Base-by-base conservation (phyloP, 2,329 filamentous ascomycete genomes). In the Cladosporium sp. region DNA sequence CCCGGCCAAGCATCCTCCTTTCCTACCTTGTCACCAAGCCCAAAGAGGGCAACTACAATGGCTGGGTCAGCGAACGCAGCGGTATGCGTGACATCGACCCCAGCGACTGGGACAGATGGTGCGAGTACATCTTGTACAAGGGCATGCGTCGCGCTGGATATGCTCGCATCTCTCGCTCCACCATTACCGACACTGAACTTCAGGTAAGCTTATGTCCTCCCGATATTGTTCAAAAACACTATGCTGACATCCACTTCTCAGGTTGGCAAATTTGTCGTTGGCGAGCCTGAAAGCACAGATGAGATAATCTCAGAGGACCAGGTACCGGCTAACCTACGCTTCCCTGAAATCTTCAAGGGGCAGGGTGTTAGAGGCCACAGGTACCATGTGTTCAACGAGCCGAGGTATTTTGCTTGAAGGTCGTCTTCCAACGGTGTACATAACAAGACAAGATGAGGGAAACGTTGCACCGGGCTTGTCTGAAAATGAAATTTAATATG, bases 41-140 rank as follows among this genome's bases (percentile, higher is more conserved):
- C 0, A 80, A 88, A 5, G 79, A 96, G 76, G 94, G 94, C 61
- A 99, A 99, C 71, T 99, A 99, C 78, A 93, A 97, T 72, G 96
- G 87, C 0, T 97, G 96, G 67, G 94, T 97, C 22, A 90, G 90
- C 57, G 82, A 91, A 54, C 78, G 78, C 58, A 96, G 89, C 58
- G 90, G 91, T 9, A 99, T 99, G 94, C 86, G 90, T 68, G 94
- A 99, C 69, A 94, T 99, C 50, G 94, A 99, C 69, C 83, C 87
- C 0, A 86, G 80, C 3, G 94, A 99, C 72, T 96, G 91, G 91
- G 94, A 99, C 73, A 81, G 94, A 56, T 99, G 94, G 94, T 99
- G 94, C 78, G 93, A 99, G 78, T 99, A 99, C 74, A 97, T 99
- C 64, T 78, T 99, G 24, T 99, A 91, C 80, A 97, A 97, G 79